Evolutionary conservation across 73 alveolate species (phyloP), one percentile per base, ranked within the genome.

Genomic region (Blepharisma stoltei): DNA sequence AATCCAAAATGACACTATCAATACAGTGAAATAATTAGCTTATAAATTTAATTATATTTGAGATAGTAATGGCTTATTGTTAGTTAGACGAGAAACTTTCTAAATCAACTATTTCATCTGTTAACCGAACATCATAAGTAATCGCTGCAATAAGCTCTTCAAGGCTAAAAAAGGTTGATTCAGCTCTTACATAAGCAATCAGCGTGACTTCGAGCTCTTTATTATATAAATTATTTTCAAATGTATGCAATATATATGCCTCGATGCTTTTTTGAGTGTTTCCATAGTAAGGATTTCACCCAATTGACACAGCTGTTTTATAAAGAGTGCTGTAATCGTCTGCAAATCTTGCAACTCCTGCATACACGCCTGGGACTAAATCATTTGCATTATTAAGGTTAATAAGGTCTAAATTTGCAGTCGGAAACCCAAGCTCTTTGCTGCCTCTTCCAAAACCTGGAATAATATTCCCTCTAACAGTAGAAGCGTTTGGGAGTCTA

Each of bases 391-490:
- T 47, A 54, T 81, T 86, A 6, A 9, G 67, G 8, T 76, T 70
- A 9, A 78, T 78, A 86, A 88, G 54, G 54, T 88, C 93, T 18
- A 88, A 60, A 65, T 90, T 90, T 18, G 94, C 94, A 6, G 97
- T 90, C 67, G 97, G 97, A 50, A 81, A 77, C 49, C 97, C 97
- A 6, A 90, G 81, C 77, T 86, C 79, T 48, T 77, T 82, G 79
- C 93, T 79, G n/a, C 97, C 97, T 71, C 97, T 68, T 50, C 82
- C 54, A 79, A 90, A 90, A 8, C 97, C 97, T 23, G 69, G 46
- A 4, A 82, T 85, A 5, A 90, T 70, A 78, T 67, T 66, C 3
- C 96, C 96, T 65, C 69, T 52, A 6, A 89, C 67, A 52, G 41
- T 32, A 32, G 41, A 32, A 32, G 41, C 5, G 41, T 32, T 32